Percentiles rank a stretch among this genome's conserved stretches.
Evolutionary conservation across 2,329 filamentous ascomycete genomes (phyloP).

Genomic region (Tolypocladium ophioglossoides): DNA sequence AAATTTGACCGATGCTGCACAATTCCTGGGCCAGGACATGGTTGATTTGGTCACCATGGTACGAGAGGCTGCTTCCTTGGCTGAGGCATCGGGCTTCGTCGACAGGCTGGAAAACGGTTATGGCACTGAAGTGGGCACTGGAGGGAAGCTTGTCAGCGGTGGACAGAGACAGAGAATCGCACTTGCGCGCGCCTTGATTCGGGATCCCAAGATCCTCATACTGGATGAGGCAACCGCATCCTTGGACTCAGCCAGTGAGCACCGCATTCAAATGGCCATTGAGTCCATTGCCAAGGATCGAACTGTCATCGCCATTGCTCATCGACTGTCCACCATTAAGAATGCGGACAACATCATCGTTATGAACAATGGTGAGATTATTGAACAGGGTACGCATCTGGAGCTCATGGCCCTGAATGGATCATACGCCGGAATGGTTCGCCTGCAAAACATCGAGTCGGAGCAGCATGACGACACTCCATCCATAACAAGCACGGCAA

Average conservation of each 20-base stretch:
- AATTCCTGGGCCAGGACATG: conserved; percentile 29
- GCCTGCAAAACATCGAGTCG: conserved; percentile 27
- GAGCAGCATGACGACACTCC: conserved; percentile 16
- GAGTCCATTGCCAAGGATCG: conserved; percentile 36
- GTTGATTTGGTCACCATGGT: conserved; percentile 20
- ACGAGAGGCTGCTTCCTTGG: conserved; percentile 4
- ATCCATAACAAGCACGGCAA: conserved; percentile 19
- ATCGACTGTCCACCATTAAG: conserved; percentile 49
- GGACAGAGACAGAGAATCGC: conserved; percentile 52
- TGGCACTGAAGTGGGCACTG: conserved; percentile 40
- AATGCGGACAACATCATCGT: conserved; percentile 60
- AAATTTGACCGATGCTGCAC: conserved; percentile 32
- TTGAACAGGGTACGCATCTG: conserved; percentile 54
- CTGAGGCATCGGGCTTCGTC: conserved; percentile 32
- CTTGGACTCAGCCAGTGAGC: conserved; percentile 48
- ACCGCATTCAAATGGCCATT: conserved; percentile 39
- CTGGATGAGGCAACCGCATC: conserved; percentile 53
- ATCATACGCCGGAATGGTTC: conserved; percentile 43
- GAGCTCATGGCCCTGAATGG: conserved; percentile 41
- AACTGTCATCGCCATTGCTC: conserved; percentile 57
- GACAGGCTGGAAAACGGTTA: conserved; percentile 41
- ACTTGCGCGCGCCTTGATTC: conserved; percentile 45
- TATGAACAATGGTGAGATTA: conserved; percentile 45
- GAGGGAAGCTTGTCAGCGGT: conserved; percentile 44
- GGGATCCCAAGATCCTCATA: conserved; percentile 45